Conservation (phyloP, 208 protist species). For the Blastocrithidia nonstop region DNA sequence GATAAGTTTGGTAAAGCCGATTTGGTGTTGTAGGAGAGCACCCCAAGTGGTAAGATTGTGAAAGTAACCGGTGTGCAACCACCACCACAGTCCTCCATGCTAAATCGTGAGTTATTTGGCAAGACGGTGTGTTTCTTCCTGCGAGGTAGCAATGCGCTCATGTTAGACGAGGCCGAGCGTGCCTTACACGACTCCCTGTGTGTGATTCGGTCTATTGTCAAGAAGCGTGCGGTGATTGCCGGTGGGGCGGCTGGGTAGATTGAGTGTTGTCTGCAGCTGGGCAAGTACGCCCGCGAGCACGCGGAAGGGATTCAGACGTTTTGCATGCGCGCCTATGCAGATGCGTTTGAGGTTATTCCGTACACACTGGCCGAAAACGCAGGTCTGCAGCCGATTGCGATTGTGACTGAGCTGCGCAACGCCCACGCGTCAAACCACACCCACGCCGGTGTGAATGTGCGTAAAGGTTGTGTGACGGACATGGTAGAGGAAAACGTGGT, state of each 20-base stretch:
- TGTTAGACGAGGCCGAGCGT: slow-evolving; percentile 97
- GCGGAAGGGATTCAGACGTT: slow-evolving; percentile 77
- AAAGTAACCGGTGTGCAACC: slow-evolving; percentile 89
- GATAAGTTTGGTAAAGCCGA: slow-evolving; percentile 96
- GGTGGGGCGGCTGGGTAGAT: slow-evolving; percentile 96
- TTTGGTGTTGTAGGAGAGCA: slow-evolving; percentile 88
- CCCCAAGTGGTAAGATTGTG: slow-evolving; percentile 85
- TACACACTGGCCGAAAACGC: slow-evolving; percentile 99
- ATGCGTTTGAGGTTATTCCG: slow-evolving; percentile 97
- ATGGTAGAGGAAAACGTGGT: slow-evolving; percentile 97
- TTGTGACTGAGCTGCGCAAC: slow-evolving; percentile 97
- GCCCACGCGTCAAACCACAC: slow-evolving; percentile 86
- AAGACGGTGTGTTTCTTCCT: slow-evolving; percentile 94
- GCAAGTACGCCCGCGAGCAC: slow-evolving; percentile 77
- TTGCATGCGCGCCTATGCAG: slow-evolving; percentile 94
- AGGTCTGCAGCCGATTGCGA: slow-evolving; percentile 94
- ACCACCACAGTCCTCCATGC: slow-evolving; percentile 14
- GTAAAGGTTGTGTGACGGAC: slow-evolving; percentile 90
- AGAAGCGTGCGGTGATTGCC: slow-evolving; percentile 90
- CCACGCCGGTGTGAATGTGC: slow-evolving; percentile 91
- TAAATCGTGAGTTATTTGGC: slow-evolving; percentile 49
- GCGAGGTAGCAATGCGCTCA: slow-evolving; percentile 92
- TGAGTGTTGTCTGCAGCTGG: slow-evolving; percentile 87
- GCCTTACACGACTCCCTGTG: slow-evolving; percentile 99
- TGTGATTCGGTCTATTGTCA: slow-evolving; percentile 98